Base-by-base conservation (phyloP, 2,329 filamentous ascomycete species). In the Diaporthe sp. region DNA sequence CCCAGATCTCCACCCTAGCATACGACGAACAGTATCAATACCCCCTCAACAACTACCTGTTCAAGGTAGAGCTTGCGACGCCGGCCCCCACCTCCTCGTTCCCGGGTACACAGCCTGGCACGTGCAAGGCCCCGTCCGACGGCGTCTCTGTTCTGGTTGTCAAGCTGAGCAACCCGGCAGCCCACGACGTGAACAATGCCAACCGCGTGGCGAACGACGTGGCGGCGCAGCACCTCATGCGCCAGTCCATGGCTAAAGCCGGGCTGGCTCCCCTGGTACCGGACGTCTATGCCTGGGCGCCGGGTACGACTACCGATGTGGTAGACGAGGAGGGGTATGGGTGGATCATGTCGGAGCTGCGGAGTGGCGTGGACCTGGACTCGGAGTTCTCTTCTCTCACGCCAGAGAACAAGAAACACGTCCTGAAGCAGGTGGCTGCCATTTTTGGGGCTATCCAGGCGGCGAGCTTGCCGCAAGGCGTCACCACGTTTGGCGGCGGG, bases 191-290 rank as follows among this genome's bases (percentile, higher is more conserved):
- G 7, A 81, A 80, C 76, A 78, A 81, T 25, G 47, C 79, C 44
- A 80, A 80, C 57, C 79, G 81, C 7, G 76, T 81, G 1, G 76
- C 80, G 67, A 82, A 82, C 37, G 81, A 82, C 15, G 80, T 82
- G 7, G 80, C 80, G 1, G 75, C 76, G 1, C 76, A 78, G 42
- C 57, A 71, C 10, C 74, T 82, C 22, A 78, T 77, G 10, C 79
- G 79, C 2, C 51, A 79, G 65, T 74, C 72, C 1, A 68, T 81
- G 2, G 51, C 10, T 9, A 4, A 25, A 4, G 44, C 25, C 37
- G 37, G 51, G 15, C 8, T 42, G n/a, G 70, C 49, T 13, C 74
- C 75, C 0, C 61, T 80, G 10, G 57, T 82, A 2, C 81, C 82
- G 1, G 78, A 75, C 12, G 61, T 82, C 2, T 82, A 79, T 20